Percentiles rank a stretch among this genome's conserved stretches.
Conservation (phyloP, 2,329 filamentous ascomycete species). For the Botrytis aclada region DNA sequence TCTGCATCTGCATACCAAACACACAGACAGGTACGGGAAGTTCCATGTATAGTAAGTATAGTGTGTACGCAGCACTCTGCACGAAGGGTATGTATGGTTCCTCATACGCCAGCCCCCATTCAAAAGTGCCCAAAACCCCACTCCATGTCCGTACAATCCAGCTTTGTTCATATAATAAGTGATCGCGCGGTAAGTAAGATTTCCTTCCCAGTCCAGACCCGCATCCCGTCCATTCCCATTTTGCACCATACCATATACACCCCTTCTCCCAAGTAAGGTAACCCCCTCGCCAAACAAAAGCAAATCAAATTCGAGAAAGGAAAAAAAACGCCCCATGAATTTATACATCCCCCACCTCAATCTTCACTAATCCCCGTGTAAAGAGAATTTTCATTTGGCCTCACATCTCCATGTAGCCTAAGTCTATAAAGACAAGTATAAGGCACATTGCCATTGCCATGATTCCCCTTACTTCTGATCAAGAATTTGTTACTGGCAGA, state of each 20-base stretch:
- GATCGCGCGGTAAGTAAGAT: background rate
- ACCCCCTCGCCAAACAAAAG: background rate
- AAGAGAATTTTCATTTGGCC: background rate
- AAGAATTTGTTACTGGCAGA: constrained; percentile 51
- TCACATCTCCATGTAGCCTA: constrained; percentile 49
- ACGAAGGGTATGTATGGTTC: background rate
- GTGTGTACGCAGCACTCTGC: background rate
- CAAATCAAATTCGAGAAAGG: background rate
- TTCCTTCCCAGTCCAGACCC: too few relatives aligned
- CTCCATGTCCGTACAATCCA: background rate
- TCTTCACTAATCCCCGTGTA: background rate
- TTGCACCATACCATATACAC: constrained; percentile 2
- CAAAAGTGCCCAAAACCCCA: background rate
- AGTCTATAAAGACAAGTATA: constrained; percentile 67
- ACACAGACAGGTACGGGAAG: background rate
- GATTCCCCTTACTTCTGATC: constrained; percentile 56
- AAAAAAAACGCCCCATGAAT: background rate
- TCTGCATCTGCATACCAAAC: background rate
- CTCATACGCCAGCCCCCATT: background rate
- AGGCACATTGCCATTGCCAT: constrained; percentile 47
- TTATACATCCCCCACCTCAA: background rate
- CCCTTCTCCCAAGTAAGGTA: background rate
- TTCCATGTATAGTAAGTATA: background rate
- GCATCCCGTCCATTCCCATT: background rate
- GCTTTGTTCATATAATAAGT: background rate